Evolutionary conservation across 2,329 filamentous ascomycete genomes (phyloP).

Genomic region (Fusarium abutilonis): DNA sequence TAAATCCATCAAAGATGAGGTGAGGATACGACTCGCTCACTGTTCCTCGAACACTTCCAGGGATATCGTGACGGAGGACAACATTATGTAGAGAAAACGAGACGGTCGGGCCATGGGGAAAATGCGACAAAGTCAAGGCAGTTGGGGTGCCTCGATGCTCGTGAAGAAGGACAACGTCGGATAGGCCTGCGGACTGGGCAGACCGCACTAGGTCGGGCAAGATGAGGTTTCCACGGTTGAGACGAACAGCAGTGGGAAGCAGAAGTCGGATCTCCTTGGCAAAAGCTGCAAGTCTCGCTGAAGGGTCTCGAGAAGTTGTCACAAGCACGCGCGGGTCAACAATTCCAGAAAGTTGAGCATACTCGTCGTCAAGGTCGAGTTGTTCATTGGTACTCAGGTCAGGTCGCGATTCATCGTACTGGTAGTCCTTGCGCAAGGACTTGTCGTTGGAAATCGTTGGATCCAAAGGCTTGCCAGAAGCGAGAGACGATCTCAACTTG

Average conservation of each 20-base stretch:
- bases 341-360: conserved; percentile 88
- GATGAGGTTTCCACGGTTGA: conserved; percentile 92
- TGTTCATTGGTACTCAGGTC: conserved; percentile 74
- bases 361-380: conserved; percentile 86
- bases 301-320: conserved; percentile 90
- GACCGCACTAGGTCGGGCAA: conserved; percentile 85
- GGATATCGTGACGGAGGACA: conserved; percentile 90
- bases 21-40: conserved; percentile 94
- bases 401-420: conserved; percentile 86
- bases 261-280: conserved; percentile 90
- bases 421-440: conserved; percentile 83
- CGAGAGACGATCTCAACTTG: conserved; percentile 85
- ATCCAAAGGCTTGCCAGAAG: conserved; percentile 87
- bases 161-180: conserved; percentile 87
- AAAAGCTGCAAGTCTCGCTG: conserved; percentile 84
- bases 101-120: conserved; percentile 82
- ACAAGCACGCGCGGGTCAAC: conserved; percentile 89
- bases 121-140: conserved; percentile 85
- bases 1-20: conserved; percentile 94
- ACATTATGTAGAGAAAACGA: conserved; percentile 94
- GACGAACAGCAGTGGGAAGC: conserved; percentile 83
- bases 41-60: conserved; percentile 84
- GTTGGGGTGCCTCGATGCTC: conserved; percentile 94
- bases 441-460: conserved; percentile 88
- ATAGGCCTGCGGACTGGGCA: conserved; percentile 81